These are phyloP conservation scores for Halophytophthora polymorphica DNA, from an alignment of 352 stramenopile genomes.

Conservation along the genomic window DNA sequence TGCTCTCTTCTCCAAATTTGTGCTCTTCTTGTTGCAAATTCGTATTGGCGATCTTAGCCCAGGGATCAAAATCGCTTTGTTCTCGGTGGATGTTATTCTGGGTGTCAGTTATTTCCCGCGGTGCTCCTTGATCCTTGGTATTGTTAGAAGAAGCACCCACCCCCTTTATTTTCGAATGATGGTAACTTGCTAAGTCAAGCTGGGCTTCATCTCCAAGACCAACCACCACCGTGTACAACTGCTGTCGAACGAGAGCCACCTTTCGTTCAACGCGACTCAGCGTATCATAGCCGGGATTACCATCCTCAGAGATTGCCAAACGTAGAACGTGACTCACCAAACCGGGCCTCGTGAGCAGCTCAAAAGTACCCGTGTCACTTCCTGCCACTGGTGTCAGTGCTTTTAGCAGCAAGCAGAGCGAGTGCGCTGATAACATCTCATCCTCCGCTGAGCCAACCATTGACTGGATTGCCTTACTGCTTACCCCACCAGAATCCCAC, in stretches of 20 bases:
- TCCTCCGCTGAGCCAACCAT: background rate
- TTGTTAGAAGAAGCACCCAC: no score
- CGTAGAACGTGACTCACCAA: conserved; percentile 15
- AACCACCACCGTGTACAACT: conserved; percentile 41
- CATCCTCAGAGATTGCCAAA: conserved; percentile 17
- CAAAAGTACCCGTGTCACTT: conserved; percentile 2
- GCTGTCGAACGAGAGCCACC: conserved; percentile 37
- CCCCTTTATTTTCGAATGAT: conserved; percentile 1
- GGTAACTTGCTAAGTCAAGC: conserved; percentile 16
- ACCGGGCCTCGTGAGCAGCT: conserved; percentile 12
- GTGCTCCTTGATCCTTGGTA: no score
- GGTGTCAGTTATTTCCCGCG: no score
- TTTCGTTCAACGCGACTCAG: conserved; percentile 36
- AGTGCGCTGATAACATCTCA: conserved; percentile 6
- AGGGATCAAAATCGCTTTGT: no score
- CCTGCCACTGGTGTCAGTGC: conserved; percentile 18
- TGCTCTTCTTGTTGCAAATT: conserved; percentile 3
- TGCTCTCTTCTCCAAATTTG: conserved; percentile 7
- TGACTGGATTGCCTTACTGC: background rate
- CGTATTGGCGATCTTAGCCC: no score
- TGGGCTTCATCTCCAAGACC: conserved; percentile 30
- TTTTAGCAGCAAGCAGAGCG: conserved; percentile 22
- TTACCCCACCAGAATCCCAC: background rate
- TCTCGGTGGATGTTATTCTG: no score
- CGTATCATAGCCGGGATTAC: conserved; percentile 24